These are phyloP conservation scores for Misopates orontium DNA, from an alignment of 257 asterid species.

Conservation along the genomic window DNA sequence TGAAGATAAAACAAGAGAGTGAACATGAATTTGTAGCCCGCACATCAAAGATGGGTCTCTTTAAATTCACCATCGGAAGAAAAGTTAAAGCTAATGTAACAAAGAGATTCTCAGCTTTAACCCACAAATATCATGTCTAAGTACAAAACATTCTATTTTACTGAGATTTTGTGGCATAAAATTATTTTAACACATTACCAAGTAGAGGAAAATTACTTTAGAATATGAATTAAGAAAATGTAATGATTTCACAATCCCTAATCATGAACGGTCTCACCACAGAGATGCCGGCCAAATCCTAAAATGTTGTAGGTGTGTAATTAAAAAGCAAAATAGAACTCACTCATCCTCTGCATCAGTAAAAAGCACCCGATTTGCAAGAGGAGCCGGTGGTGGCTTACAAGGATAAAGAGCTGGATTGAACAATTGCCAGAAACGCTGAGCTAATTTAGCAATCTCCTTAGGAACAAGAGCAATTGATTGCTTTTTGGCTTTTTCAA, in stretches of 20 bases:
- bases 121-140: conserved; percentile 16
- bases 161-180: conserved; percentile 9
- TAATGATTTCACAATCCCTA: conserved; percentile 14
- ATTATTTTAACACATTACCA: conserved; percentile 13
- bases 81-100: background rate
- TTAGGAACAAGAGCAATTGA: conserved; percentile 79
- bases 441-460: conserved; percentile 79
- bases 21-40: background rate
- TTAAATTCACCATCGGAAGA: background rate
- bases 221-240: conserved; percentile 19
- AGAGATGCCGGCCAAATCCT: conserved; percentile 10
- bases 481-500: conserved; percentile 78
- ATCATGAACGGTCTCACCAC: background rate
- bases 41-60: background rate
- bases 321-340: conserved; percentile 59
- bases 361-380: conserved; percentile 87
- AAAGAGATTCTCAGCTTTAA: conserved; percentile 1
- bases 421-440: conserved; percentile 78
- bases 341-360: conserved; percentile 98
- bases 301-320: conserved; percentile 25
- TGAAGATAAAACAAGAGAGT: background rate
- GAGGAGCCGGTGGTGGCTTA: conserved; percentile 81
- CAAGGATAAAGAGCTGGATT: conserved; percentile 91
- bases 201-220: conserved; percentile 1
- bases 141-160: background rate